phyloP scores from a whole-genome alignment of 2,329 filamentous ascomycete species.

The Colletotrichum limetticola region DNA sequence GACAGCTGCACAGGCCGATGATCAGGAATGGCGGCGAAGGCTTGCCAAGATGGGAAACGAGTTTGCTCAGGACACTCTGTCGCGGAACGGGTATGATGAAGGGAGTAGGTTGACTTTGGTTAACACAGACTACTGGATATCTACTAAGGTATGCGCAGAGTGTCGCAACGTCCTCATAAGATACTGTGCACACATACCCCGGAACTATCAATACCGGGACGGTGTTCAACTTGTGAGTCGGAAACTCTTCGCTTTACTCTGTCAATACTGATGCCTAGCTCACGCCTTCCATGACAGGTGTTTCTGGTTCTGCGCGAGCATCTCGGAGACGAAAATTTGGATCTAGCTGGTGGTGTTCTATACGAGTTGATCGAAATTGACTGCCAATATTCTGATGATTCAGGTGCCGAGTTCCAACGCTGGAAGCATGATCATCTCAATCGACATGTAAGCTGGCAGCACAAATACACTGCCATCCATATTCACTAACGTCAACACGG shows the following conservation, averaged over 20 bases:
- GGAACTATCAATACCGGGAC: slow-evolving; percentile 58
- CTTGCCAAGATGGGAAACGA: background rate
- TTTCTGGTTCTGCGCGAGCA: slow-evolving; percentile 55
- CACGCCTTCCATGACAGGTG: slow-evolving; percentile 41
- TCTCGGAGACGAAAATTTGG: slow-evolving; percentile 56
- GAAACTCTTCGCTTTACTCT: background rate
- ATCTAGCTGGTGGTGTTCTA: slow-evolving; percentile 54
- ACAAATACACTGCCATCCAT: background rate
- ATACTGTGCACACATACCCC: slow-evolving; percentile 55
- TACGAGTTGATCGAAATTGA: slow-evolving; percentile 60
- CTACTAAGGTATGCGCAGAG: slow-evolving; percentile 42
- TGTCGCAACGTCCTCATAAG: slow-evolving; percentile 57
- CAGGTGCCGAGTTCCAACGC: slow-evolving; percentile 56
- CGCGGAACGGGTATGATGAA: slow-evolving; percentile 29
- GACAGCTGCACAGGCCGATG: slow-evolving; percentile 1
- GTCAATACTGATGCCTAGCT: background rate
- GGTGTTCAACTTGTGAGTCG: slow-evolving; percentile 51
- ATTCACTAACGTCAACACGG: slow-evolving; percentile 13
- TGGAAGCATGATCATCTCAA: slow-evolving; percentile 57
- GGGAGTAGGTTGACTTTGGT: slow-evolving; percentile 17
- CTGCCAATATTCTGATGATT: slow-evolving; percentile 55
- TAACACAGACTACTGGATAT: background rate
- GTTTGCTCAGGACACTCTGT: slow-evolving; percentile 4
- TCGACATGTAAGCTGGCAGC: slow-evolving; percentile 49
- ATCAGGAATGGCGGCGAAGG: slow-evolving; percentile 16